Percentiles rank a stretch among this genome's conserved stretches.
Conservation (phyloP, 768 basidiomycete genomes). For the Pulveroboletus sp. region DNA sequence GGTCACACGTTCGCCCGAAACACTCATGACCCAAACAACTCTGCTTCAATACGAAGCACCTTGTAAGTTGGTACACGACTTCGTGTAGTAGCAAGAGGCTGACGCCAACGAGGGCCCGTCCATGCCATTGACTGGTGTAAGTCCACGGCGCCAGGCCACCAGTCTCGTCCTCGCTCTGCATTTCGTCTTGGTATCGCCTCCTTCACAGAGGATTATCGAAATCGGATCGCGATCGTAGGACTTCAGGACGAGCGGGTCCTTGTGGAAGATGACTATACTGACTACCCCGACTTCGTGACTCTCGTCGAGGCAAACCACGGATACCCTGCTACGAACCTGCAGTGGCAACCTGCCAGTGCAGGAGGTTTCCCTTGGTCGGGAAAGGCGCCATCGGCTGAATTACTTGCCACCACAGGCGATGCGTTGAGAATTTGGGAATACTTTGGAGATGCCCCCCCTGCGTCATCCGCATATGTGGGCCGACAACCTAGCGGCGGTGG, state of each 20-base stretch:
- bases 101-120: slow-evolving; percentile 63
- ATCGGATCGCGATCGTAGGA: slow-evolving; percentile 74
- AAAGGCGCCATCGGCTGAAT: slow-evolving; percentile 64
- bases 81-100: slow-evolving; percentile 9
- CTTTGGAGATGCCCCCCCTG: slow-evolving; percentile 55
- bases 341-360: slow-evolving; percentile 84
- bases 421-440: slow-evolving; percentile 92
- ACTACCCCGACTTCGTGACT: slow-evolving; percentile 83
- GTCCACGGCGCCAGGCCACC: slow-evolving; percentile 68
- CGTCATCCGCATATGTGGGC: slow-evolving; percentile 66
- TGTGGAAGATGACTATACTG: slow-evolving; percentile 76
- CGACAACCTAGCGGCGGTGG: slow-evolving; percentile 52
- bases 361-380: slow-evolving; percentile 62
- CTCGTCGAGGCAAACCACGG: slow-evolving; percentile 82
- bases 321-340: slow-evolving; percentile 90
- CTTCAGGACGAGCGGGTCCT: slow-evolving; percentile 85
- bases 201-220: slow-evolving; percentile 78
- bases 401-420: slow-evolving; percentile 92
- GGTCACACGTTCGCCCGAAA: slow-evolving; percentile 6
- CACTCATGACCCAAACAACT: slow-evolving; percentile 62
- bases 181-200: slow-evolving; percentile 87
- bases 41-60: slow-evolving; percentile 82
- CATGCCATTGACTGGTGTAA: slow-evolving; percentile 89
- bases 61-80: slow-evolving; percentile 50
- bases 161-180: slow-evolving; percentile 65